Conservation (phyloP, 805 yeast genomes). For the Wickerhamiella occidentalis region DNA sequence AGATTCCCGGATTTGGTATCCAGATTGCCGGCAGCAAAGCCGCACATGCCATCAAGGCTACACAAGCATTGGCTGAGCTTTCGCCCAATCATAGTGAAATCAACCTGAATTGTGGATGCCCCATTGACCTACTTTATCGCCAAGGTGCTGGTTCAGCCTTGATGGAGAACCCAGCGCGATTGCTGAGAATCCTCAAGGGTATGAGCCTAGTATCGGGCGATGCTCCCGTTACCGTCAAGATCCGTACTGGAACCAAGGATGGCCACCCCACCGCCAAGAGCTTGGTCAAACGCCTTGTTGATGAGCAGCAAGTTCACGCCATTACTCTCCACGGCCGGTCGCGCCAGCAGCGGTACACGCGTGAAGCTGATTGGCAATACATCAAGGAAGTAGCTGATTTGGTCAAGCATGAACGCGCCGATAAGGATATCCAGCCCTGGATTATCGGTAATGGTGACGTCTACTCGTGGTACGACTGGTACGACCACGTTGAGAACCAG, state of each 20-base stretch:
- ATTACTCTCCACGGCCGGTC: constrained; percentile 94
- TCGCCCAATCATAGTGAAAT: constrained; percentile 61
- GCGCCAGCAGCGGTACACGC: constrained; percentile 88
- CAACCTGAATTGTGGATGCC: constrained; percentile 94
- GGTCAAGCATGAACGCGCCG: constrained; percentile 45
- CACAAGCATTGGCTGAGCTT: constrained; percentile 58
- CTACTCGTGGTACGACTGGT: constrained; percentile 80
- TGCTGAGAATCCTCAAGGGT: constrained; percentile 66
- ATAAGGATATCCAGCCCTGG: constrained; percentile 57
- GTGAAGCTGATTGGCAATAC: constrained; percentile 87
- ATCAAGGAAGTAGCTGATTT: constrained; percentile 59
- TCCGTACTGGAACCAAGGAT: constrained; percentile 84
- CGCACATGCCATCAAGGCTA: constrained; percentile 88
- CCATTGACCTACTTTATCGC: constrained; percentile 84
- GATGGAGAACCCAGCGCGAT: constrained; percentile 74
- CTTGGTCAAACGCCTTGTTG: constrained; percentile 56
- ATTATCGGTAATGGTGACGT: constrained; percentile 94
- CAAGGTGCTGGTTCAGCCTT: constrained; percentile 95
- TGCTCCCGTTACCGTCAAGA: constrained; percentile 80
- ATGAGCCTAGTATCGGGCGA: constrained; percentile 88
- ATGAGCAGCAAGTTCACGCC: constrained; percentile 75
- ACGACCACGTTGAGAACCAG: constrained; percentile 48
- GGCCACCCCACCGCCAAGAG: constrained; percentile 76
- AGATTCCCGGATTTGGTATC: constrained; percentile 81
- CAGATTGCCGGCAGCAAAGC: constrained; percentile 86